A percentile compares a stretch with the other conserved stretches of the same genome.
phyloP scores from a whole-genome alignment of 2,329 filamentous ascomycete genomes.

The Alternaria viburni region DNA sequence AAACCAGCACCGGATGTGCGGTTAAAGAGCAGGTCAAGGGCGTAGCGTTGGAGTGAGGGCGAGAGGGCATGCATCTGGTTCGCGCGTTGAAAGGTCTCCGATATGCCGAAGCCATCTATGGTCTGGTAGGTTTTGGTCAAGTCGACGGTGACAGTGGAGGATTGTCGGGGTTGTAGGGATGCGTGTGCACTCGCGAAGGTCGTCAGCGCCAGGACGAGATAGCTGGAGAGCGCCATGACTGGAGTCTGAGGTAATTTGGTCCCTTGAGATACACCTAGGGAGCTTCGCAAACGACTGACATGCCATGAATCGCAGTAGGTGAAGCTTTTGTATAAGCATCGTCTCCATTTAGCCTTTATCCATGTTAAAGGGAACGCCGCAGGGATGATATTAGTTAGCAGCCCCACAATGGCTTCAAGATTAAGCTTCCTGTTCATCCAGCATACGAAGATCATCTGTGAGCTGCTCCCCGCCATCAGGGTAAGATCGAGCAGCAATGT shows the following conservation, averaged over 20 bases:
- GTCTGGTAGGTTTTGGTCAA: constrained; percentile 53
- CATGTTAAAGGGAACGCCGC: not conserved
- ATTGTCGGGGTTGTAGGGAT: constrained; percentile 16
- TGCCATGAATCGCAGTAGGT: not conserved
- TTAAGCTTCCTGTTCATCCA: not conserved
- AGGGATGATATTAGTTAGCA: not conserved
- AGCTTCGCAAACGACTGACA: not conserved
- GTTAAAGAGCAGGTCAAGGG: constrained; percentile 56
- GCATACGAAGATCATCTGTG: not conserved
- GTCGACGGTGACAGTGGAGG: constrained; percentile 50
- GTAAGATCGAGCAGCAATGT: not conserved
- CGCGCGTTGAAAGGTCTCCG: constrained; percentile 55
- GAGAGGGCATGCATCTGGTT: constrained; percentile 53
- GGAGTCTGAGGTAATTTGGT: too few relatives aligned
- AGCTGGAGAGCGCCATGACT: constrained; percentile 9
- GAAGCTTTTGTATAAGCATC: constrained; percentile 1
- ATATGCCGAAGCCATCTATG: constrained; percentile 57
- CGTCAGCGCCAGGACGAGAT: constrained; percentile 15
- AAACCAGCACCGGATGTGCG: constrained; percentile 54
- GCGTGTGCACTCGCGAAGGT: not conserved
- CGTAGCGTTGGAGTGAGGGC: constrained; percentile 46
- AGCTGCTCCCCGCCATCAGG: not conserved
- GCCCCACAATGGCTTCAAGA: not conserved
- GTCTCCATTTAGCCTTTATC: not conserved
- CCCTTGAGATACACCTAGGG: not conserved